Evolutionary conservation across 2,329 filamentous ascomycete genomes (phyloP).

Genomic region (Incumbomyces delicatus): DNA sequence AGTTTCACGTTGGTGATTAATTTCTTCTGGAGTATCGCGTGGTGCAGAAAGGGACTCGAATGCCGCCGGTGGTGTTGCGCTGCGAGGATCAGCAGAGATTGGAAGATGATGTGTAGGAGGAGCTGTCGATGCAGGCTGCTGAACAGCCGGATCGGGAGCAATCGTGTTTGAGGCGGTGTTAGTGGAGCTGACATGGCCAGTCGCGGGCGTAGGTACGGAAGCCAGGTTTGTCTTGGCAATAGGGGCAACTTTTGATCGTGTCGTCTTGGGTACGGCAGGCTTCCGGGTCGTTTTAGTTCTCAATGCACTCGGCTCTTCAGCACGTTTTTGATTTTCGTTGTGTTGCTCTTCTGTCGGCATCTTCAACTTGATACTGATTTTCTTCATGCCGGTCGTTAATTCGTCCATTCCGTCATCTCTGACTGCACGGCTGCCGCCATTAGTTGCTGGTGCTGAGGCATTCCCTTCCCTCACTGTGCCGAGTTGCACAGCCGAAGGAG

Average conservation of each 20-base stretch:
- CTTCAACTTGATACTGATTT: conserved; percentile 47
- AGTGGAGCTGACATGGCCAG: no score
- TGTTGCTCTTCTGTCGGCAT: conserved; percentile 49
- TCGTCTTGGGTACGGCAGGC: conserved; percentile 20
- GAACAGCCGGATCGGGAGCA: no score
- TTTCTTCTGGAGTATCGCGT: no score
- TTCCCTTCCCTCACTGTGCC: background rate
- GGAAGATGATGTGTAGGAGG: no score
- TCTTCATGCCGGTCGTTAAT: conserved; percentile 44
- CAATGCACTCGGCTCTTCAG: conserved; percentile 32
- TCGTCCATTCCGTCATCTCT: conserved; percentile 35
- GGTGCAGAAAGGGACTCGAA: no score
- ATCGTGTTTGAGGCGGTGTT: no score
- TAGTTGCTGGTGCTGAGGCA: background rate
- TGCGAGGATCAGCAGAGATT: no score
- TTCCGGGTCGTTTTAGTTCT: conserved; percentile 27
- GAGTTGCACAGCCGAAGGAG: background rate
- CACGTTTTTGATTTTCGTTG: conserved; percentile 40
- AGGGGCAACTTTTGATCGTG: background rate
- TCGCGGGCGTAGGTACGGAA: no score
- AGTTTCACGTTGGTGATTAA: no score
- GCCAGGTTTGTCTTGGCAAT: background rate
- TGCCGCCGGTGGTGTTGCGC: no score
- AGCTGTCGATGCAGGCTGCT: no score
- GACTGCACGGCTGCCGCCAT: background rate